A percentile compares a stretch with the other conserved stretches of the same genome.
Evolutionary conservation across 73 alveolate species (phyloP).

Genomic region (Stentor coeruleus): DNA sequence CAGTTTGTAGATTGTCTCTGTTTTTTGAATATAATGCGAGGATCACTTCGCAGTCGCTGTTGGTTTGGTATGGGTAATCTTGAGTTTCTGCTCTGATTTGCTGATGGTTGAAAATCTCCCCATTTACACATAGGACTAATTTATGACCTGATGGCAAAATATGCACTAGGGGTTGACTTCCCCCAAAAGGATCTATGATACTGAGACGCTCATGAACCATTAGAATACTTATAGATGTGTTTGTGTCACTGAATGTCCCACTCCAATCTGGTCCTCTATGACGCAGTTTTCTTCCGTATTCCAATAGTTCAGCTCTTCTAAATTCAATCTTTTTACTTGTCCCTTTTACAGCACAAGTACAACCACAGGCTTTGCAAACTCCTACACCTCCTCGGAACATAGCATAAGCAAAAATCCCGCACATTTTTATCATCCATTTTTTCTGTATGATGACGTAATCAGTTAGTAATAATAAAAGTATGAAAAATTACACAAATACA

Average conservation of each 20-base stretch:
- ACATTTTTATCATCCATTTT: conserved; percentile 3
- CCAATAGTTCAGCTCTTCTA: neutral
- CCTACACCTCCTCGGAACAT: neutral
- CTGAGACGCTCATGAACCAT: conserved; percentile 46
- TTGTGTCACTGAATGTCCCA: neutral
- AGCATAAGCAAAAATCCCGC: conserved; percentile 18
- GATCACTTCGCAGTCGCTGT: conserved; percentile 49
- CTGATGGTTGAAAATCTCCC: conserved; percentile 48
- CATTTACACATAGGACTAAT: conserved; percentile 42
- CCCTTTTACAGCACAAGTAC: neutral
- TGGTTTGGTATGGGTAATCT: conserved; percentile 34
- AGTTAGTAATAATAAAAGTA: too few relatives aligned
- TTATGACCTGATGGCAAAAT: conserved; percentile 26
- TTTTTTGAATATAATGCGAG: conserved; percentile 28
- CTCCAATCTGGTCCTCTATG: conserved; percentile 27
- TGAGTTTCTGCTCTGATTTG: conserved; percentile 19
- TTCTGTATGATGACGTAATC: too few relatives aligned
- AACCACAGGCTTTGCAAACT: neutral
- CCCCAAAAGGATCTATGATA: conserved; percentile 46
- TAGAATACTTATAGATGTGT: conserved; percentile 28
- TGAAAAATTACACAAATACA: too few relatives aligned
- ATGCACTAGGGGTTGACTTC: conserved; percentile 43
- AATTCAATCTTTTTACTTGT: neutral
- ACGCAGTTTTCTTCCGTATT: neutral
- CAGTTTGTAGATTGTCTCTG: conserved; percentile 35